Base-by-base conservation (phyloP, 2,329 filamentous ascomycete genomes). In the Aspergillus ochraceoroseus region DNA sequence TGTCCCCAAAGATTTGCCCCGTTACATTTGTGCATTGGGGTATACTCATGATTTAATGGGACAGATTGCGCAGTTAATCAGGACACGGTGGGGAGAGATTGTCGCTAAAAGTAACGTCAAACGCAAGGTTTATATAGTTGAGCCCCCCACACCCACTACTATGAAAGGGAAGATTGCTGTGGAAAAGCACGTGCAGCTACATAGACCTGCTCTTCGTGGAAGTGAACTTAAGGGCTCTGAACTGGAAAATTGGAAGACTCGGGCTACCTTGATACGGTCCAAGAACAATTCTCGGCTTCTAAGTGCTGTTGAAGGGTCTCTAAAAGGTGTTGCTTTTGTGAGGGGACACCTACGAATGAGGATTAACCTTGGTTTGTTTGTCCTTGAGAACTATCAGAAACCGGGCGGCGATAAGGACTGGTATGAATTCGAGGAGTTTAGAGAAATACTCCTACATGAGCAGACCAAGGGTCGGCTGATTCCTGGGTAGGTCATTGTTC, bases 301-400 rank as follows among this genome's bases (percentile, higher is more conserved):
- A 19, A 55, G 46, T 5, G 54, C 58, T 0, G 44, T 67, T 30
- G 55, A 61, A 26, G 47, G 46, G 15, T 61, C 57, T 11, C 48
- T 69, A 13, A 54, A 53, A 19, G 54, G 54, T 6, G 49, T 65
- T 34, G 50, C 56, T 4, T 57, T 57, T 30, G 53, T 64, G 12
- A 54, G 57, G 33, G 59, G 62, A 18, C 57, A 64, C 41, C 44
- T 67, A 22, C 63, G 63, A 7, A 66, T 71, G 64, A 59, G 68
- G 26, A 57, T 67, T 2, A 65, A 65, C 15, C 61, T 71, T 32
- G 68, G 68, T 3, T 56, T 59, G 3, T 65, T 71, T 38, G 54
- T 65, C 3, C 56, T 71, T 15, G 55, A 62, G 7, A 49, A 59
- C 8, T 70, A 64, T 37, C 57, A 58, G 9, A 36, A 46, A 12